A percentile compares a stretch with the other conserved stretches of the same genome.
These are phyloP conservation scores for Aspergillus pseudotamarii DNA, from an alignment of 2,329 filamentous ascomycete species.

Conservation along the genomic window DNA sequence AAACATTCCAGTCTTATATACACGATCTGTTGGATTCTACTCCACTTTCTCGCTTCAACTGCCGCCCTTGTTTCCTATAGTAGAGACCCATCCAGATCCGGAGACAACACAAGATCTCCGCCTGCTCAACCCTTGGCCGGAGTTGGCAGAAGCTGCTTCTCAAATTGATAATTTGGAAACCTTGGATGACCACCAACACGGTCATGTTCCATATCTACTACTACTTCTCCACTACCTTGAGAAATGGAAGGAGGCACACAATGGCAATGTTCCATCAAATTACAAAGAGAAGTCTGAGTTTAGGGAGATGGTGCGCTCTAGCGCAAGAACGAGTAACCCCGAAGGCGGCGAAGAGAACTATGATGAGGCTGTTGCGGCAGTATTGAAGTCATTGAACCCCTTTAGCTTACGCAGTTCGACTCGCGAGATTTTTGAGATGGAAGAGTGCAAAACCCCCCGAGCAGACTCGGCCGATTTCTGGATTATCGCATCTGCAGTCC, in stretches of 20 bases:
- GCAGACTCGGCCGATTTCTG: constrained; percentile 71
- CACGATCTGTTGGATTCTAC: constrained; percentile 91
- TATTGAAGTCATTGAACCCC: constrained; percentile 79
- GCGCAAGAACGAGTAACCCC: constrained; percentile 69
- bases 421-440: constrained; percentile 76
- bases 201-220: constrained; percentile 85
- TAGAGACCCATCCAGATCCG: constrained; percentile 92
- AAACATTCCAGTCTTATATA: constrained; percentile 74
- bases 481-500: constrained; percentile 81
- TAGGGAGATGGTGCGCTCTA: constrained; percentile 67
- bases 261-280: constrained; percentile 67
- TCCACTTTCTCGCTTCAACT: constrained; percentile 81
- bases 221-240: constrained; percentile 81
- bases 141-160: constrained; percentile 68
- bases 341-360: constrained; percentile 97
- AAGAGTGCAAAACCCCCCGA: constrained; percentile 56
- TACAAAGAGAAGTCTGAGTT: constrained; percentile 90
- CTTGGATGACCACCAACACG: constrained; percentile 79
- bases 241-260: constrained; percentile 73
- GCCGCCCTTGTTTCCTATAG: constrained; percentile 81
- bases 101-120: constrained; percentile 83
- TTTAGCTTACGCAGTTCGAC: constrained; percentile 70
- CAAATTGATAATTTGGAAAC: constrained; percentile 68
- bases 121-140: constrained; percentile 82
- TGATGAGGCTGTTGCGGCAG: constrained; percentile 84